phyloP scores from a whole-genome alignment of 257 asterid genomes.

The Gentiana straminea region DNA sequence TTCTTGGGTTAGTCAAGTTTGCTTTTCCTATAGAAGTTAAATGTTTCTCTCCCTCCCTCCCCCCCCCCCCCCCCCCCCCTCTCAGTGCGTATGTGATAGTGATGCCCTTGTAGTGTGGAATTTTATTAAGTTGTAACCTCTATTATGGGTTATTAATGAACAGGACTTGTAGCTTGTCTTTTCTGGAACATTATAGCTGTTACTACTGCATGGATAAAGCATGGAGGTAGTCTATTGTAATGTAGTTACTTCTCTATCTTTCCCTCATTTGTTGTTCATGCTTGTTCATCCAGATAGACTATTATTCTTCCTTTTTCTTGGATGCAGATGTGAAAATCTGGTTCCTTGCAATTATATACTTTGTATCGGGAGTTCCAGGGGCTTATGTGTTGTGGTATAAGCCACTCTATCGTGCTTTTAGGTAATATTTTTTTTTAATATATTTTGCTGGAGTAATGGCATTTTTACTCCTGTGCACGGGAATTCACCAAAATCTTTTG shows the following conservation, averaged over 20 bases:
- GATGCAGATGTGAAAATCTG: conserved; percentile 41
- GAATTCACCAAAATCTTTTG: no score
- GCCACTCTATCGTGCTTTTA: conserved; percentile 91
- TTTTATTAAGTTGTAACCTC: neutral
- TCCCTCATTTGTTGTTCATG: neutral
- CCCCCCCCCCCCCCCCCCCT: no score
- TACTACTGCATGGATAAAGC: conserved; percentile 87
- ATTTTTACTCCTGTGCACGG: no score
- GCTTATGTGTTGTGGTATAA: conserved; percentile 94
- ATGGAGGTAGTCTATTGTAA: conserved; percentile 45
- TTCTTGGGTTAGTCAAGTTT: conserved; percentile 54
- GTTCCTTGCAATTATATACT: conserved; percentile 92
- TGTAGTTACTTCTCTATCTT: neutral
- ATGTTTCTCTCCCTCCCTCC: neutral
- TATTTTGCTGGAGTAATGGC: no score
- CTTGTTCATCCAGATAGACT: neutral
- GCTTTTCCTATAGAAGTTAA: conserved; percentile 1
- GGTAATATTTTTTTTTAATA: conserved; percentile 28
- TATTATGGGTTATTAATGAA: conserved; percentile 15
- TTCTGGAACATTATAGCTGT: conserved; percentile 79
- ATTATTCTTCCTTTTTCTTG: neutral
- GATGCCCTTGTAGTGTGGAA: neutral
- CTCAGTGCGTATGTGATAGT: neutral
- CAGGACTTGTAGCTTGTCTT: conserved; percentile 69
- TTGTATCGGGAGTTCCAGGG: conserved; percentile 92